These are phyloP conservation scores for Globisporangium carolinianum DNA, from an alignment of 352 stramenopile genomes.

Conservation along the genomic window DNA sequence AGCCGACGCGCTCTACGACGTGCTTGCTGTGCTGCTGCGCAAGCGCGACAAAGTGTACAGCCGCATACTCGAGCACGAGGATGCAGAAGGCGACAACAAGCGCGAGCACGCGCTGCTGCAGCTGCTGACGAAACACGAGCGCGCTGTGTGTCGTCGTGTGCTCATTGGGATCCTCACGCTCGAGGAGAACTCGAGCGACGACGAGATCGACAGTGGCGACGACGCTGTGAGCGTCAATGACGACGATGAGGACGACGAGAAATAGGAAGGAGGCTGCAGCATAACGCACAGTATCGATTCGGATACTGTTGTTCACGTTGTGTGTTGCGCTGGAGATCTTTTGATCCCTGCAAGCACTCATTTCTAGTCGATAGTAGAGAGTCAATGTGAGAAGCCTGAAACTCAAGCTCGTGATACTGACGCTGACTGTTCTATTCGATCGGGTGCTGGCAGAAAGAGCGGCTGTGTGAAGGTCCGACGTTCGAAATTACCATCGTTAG, in stretches of 20 bases:
- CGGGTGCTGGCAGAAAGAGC: too few relatives aligned
- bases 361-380: too few relatives aligned
- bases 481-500: too few relatives aligned
- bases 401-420: too few relatives aligned
- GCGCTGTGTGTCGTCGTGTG: slow-evolving; percentile 51
- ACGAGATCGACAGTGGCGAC: slow-evolving; percentile 9
- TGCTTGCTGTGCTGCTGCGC: slow-evolving; percentile 47
- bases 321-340: too few relatives aligned
- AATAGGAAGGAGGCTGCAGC: too few relatives aligned
- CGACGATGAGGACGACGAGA: background rate
- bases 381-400: too few relatives aligned
- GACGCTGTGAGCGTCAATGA: background rate
- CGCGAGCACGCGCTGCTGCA: slow-evolving; percentile 6
- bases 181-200: slow-evolving; percentile 44
- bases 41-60: slow-evolving; percentile 64
- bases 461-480: too few relatives aligned
- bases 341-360: too few relatives aligned
- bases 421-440: too few relatives aligned
- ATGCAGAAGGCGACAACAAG: background rate
- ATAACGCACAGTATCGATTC: too few relatives aligned
- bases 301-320: too few relatives aligned
- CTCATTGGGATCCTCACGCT: slow-evolving; percentile 53
- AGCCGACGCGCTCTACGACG: slow-evolving; percentile 59
- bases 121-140: slow-evolving; percentile 37
- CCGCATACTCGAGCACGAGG: slow-evolving; percentile 19